These are phyloP conservation scores for Persicaria tinctoria DNA, from an alignment of 148 eudicot species.

Conservation along the genomic window DNA sequence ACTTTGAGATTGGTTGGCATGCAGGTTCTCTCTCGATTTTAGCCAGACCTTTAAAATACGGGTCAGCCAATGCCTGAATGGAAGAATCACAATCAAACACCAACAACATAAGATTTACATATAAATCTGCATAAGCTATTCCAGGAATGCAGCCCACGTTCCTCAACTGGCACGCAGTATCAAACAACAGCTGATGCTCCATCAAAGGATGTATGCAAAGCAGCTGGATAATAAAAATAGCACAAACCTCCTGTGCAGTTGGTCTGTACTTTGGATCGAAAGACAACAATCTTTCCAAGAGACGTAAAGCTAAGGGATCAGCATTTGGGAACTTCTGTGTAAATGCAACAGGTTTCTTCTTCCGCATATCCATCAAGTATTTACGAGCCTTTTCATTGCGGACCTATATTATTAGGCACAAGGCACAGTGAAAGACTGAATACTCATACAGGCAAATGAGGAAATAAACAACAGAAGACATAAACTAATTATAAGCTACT, in stretches of 20 bases:
- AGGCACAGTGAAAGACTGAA: not conserved
- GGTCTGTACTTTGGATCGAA: constrained; percentile 69
- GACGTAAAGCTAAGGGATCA: constrained; percentile 51
- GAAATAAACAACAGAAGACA: not conserved
- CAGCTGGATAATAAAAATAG: not conserved
- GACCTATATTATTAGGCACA: constrained; percentile 33
- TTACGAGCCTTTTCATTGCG: constrained; percentile 61
- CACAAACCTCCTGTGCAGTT: constrained; percentile 60
- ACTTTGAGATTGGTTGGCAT: constrained; percentile 52
- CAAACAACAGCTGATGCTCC: not conserved
- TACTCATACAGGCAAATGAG: not conserved
- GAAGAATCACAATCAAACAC: not conserved
- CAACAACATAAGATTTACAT: not conserved
- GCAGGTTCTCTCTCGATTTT: constrained; percentile 65
- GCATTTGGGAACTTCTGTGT: constrained; percentile 49
- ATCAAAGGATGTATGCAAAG: not conserved
- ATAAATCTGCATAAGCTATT: not conserved
- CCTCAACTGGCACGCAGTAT: not conserved
- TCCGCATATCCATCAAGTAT: constrained; percentile 57
- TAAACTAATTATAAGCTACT: not conserved
- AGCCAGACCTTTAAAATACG: constrained; percentile 62
- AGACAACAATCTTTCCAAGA: constrained; percentile 51
- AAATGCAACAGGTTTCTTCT: constrained; percentile 48
- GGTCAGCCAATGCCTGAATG: constrained; percentile 57
- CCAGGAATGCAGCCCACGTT: not conserved